These are phyloP conservation scores for Populus hybrid DNA, from an alignment of 441 rosid genomes.

Conservation along the genomic window DNA sequence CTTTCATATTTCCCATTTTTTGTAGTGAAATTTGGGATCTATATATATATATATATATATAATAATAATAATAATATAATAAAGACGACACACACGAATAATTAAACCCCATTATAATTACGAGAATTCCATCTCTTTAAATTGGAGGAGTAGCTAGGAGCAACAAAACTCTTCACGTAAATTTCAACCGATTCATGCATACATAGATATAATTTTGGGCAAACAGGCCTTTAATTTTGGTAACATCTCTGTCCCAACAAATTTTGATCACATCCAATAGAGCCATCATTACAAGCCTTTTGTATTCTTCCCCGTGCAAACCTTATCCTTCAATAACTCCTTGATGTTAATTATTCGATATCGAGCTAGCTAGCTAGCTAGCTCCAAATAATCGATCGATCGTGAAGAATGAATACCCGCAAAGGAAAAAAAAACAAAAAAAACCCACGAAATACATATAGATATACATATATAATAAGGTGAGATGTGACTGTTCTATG, in stretches of 20 bases:
- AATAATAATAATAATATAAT: too few relatives aligned
- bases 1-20: not conserved
- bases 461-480: not conserved
- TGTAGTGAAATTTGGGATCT: too few relatives aligned
- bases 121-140: not conserved
- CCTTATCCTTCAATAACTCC: not conserved
- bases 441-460: too few relatives aligned
- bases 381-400: not conserved
- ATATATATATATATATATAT: too few relatives aligned
- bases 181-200: not conserved
- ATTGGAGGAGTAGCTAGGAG: not conserved
- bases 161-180: not conserved
- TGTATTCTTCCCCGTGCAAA: not conserved
- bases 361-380: not conserved
- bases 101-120: not conserved
- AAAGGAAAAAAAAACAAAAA: not conserved
- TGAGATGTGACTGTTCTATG: not conserved
- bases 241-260: not conserved
- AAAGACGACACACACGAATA: too few relatives aligned
- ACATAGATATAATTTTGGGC: not conserved
- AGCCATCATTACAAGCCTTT: not conserved
- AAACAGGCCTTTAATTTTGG: not conserved
- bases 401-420: too few relatives aligned
- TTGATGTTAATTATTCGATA: not conserved
- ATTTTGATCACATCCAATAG: not conserved